These are phyloP conservation scores for Mucor piriformis DNA, from an alignment of 371 early-diverging fungal species.

Conservation along the genomic window DNA sequence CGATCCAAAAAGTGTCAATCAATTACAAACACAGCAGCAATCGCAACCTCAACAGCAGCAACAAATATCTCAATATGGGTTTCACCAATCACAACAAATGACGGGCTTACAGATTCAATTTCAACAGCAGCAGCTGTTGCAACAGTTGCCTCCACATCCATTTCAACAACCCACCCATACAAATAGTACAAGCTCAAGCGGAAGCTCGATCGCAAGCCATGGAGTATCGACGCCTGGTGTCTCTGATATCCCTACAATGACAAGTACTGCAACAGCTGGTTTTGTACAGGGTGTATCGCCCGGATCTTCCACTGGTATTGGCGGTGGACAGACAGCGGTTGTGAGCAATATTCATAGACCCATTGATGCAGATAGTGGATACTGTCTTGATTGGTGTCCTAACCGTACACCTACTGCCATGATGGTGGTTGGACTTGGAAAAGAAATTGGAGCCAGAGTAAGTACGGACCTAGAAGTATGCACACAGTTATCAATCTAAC, in stretches of 20 bases:
- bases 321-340: slow-evolving; percentile 15
- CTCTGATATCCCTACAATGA: slow-evolving; percentile 18
- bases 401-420: slow-evolving; percentile 76
- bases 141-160: neutral
- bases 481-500: too few species aligned
- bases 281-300: slow-evolving; percentile 32
- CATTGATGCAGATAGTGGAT: slow-evolving; percentile 64
- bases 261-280: slow-evolving; percentile 8
- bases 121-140: slow-evolving; percentile 5
- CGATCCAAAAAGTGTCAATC: slow-evolving; percentile 1
- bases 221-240: slow-evolving; percentile 39
- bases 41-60: slow-evolving; percentile 6
- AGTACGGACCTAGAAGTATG: too few species aligned
- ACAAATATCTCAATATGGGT: neutral
- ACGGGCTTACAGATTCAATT: slow-evolving; percentile 6
- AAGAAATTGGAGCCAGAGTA: slow-evolving; percentile 78
- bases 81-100: slow-evolving; percentile 5
- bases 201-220: slow-evolving; percentile 39
- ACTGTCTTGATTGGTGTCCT: slow-evolving; percentile 90
- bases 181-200: slow-evolving; percentile 41
- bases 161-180: slow-evolving; percentile 33
- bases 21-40: slow-evolving; percentile 12
- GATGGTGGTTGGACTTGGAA: slow-evolving; percentile 89
- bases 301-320: slow-evolving; percentile 21
- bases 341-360: slow-evolving; percentile 24